These are phyloP conservation scores for Misopates orontium DNA, from an alignment of 257 asterid species.

Conservation along the genomic window DNA sequence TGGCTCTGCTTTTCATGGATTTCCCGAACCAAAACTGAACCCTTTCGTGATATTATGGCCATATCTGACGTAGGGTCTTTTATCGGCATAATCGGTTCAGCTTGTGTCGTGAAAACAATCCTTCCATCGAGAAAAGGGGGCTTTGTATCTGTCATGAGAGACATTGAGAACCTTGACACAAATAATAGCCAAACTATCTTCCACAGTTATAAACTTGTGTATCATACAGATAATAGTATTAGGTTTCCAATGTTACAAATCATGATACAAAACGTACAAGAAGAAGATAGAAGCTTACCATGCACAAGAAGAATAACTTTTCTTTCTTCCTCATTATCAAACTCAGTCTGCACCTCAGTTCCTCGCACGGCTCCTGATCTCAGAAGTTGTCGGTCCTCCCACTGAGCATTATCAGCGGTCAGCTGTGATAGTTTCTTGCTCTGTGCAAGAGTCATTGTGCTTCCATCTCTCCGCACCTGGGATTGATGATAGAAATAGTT, in stretches of 20 bases:
- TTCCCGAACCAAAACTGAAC: constrained; percentile 84
- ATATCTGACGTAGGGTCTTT: constrained; percentile 98
- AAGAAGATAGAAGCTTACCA: constrained; percentile 45
- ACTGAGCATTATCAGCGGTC: constrained; percentile 98
- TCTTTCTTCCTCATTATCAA: constrained; percentile 94
- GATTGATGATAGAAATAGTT: constrained; percentile 1
- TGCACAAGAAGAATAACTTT: constrained; percentile 96
- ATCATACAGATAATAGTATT: too few species aligned
- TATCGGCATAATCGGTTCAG: constrained; percentile 90
- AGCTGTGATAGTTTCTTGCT: constrained; percentile 92
- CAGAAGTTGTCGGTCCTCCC: constrained; percentile 98
- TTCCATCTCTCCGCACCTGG: constrained; percentile 92
- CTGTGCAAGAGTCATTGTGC: constrained; percentile 93
- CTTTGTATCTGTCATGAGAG: constrained; percentile 68
- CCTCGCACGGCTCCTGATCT: constrained; percentile 98
- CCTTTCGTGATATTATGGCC: constrained; percentile 98
- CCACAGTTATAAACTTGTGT: neutral
- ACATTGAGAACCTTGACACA: constrained; percentile 29
- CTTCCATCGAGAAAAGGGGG: constrained; percentile 99
- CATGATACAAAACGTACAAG: constrained; percentile 18
- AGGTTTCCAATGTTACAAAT: neutral
- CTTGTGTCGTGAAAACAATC: constrained; percentile 90
- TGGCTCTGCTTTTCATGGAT: constrained; percentile 90
- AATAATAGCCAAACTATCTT: constrained; percentile 8
- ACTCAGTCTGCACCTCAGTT: constrained; percentile 92